Evolutionary conservation across 169 alveolate species (phyloP).

Genomic region (Babesia divergens): DNA sequence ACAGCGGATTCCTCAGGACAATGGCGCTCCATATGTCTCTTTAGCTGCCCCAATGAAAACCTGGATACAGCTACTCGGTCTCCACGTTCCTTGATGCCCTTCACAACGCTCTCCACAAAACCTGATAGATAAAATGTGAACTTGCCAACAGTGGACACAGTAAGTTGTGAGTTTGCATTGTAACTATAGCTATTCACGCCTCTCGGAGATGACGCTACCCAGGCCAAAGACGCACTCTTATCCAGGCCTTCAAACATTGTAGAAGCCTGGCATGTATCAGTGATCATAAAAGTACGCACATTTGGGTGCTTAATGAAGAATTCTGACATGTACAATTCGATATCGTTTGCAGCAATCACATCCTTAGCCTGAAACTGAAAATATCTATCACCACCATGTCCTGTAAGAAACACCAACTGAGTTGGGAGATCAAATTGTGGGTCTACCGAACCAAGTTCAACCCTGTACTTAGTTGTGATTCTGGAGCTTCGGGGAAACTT

Average conservation of each 20-base stretch:
- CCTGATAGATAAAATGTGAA: conserved; percentile 65
- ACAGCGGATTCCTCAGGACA: conserved; percentile 31
- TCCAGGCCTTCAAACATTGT: conserved; percentile 63
- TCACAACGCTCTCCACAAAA: conserved; percentile 51
- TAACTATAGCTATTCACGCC: conserved; percentile 69
- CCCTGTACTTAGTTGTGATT: conserved; percentile 13
- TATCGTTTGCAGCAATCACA: conserved; percentile 66
- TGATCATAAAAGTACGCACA: conserved; percentile 55
- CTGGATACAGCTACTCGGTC: conserved; percentile 53
- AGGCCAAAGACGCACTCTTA: conserved; percentile 48
- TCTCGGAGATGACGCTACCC: conserved; percentile 70
- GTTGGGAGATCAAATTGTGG: conserved; percentile 37
- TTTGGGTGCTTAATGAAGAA: conserved; percentile 66
- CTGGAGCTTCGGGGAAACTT: conserved; percentile 45
- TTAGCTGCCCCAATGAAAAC: conserved; percentile 35
- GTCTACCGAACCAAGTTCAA: conserved; percentile 4
- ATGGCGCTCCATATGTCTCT: conserved; percentile 42
- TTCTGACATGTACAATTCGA: conserved; percentile 65
- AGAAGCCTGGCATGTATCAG: conserved; percentile 77
- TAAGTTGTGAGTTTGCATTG: conserved; percentile 66
- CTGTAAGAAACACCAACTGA: conserved; percentile 71
- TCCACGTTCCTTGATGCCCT: conserved; percentile 35
- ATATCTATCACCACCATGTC: conserved; percentile 78
- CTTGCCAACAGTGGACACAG: conserved; percentile 73
- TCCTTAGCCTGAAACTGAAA: conserved; percentile 73